These are phyloP conservation scores for Theobroma cacao DNA, from an alignment of 345 rosid species.

Conservation along the genomic window DNA sequence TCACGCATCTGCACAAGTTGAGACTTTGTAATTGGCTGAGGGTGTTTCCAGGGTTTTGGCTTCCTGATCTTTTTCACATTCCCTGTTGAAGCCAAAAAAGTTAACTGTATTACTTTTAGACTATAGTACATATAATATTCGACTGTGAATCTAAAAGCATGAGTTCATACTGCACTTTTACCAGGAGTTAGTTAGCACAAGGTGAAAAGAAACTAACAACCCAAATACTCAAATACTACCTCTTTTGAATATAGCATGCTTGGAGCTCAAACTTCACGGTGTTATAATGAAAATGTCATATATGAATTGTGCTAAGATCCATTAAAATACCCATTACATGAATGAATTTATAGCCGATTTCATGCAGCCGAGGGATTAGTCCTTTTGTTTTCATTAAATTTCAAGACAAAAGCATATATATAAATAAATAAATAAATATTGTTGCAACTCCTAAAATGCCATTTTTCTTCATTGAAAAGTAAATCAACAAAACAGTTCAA, in stretches of 20 bases:
- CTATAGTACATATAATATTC: neutral
- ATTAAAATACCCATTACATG: neutral
- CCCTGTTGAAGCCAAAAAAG: slow-evolving; percentile 30
- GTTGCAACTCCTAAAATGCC: neutral
- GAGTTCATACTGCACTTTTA: neutral
- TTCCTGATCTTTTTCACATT: slow-evolving; percentile 67
- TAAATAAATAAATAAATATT: neutral
- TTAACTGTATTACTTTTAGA: neutral
- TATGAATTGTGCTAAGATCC: neutral
- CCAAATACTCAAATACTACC: neutral
- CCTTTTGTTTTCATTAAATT: neutral
- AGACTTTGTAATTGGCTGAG: slow-evolving; percentile 76
- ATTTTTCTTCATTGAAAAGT: neutral
- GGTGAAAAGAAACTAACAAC: neutral
- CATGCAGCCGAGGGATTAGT: neutral
- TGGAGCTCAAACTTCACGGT: neutral
- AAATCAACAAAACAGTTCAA: neutral
- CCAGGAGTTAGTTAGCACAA: neutral
- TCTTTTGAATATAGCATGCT: neutral
- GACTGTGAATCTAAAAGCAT: neutral
- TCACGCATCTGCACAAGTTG: slow-evolving; percentile 77
- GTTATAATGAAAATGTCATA: neutral
- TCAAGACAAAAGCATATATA: neutral
- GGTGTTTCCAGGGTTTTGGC: slow-evolving; percentile 90
- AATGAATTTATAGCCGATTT: neutral